Percentiles rank a stretch among this genome's conserved stretches.
These are phyloP conservation scores for Besnoitia besnoiti DNA, from an alignment of 169 alveolate species.

Conservation along the genomic window DNA sequence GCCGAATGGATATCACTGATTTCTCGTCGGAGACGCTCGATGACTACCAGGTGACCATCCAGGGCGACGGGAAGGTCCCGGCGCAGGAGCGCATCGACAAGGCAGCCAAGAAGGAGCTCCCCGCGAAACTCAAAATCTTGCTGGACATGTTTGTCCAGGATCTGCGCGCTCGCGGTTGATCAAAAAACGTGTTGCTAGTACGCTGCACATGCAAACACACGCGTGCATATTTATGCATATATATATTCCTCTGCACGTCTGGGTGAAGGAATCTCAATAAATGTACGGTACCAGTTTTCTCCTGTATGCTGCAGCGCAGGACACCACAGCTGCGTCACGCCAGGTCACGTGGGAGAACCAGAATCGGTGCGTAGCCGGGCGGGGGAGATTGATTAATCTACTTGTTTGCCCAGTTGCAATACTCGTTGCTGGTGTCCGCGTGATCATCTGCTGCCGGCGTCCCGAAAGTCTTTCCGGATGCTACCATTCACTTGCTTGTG, in stretches of 20 bases:
- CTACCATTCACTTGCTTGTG: too few relatives aligned
- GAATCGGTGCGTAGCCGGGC: too few relatives aligned
- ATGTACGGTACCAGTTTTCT: too few relatives aligned
- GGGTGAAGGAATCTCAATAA: too few relatives aligned
- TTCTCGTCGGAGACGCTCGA: slow-evolving; percentile 32
- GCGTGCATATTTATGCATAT: background rate
- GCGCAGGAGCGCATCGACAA: slow-evolving; percentile 30
- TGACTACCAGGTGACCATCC: slow-evolving; percentile 2
- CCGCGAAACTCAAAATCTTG: background rate
- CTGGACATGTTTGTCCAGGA: background rate
- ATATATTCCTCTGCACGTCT: background rate
- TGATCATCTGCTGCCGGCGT: too few relatives aligned
- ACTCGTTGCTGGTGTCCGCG: too few relatives aligned
- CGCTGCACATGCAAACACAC: background rate
- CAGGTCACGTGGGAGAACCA: too few relatives aligned
- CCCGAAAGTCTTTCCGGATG: too few relatives aligned
- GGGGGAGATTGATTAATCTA: too few relatives aligned
- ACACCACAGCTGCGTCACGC: too few relatives aligned
- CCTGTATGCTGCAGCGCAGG: too few relatives aligned
- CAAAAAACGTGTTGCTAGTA: background rate
- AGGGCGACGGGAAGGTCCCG: slow-evolving; percentile 22
- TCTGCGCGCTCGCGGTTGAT: slow-evolving; percentile 26
- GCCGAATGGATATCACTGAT: slow-evolving; percentile 16
- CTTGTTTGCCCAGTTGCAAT: too few relatives aligned
- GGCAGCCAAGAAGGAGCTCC: slow-evolving; percentile 27